phyloP scores from a whole-genome alignment of 208 protist species.

The Zelonia costaricensis region DNA sequence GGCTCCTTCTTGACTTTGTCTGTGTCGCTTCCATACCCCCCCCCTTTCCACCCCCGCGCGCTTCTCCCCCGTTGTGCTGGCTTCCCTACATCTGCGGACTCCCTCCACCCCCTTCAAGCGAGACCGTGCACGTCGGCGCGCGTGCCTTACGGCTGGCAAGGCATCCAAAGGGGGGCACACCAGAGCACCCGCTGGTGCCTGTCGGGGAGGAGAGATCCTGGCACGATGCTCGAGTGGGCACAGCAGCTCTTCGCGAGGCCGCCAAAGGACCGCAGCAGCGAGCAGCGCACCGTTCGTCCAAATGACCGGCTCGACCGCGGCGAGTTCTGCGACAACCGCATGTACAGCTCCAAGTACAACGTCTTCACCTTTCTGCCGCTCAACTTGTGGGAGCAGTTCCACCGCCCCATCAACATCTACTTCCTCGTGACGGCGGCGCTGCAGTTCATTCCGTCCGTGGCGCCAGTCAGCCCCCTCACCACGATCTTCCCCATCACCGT shows the following conservation, averaged over 20 bases:
- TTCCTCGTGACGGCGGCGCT: conserved; percentile 93
- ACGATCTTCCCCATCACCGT: conserved; percentile 90
- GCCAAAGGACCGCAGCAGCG: conserved; percentile 28
- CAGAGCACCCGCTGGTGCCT: too few species aligned
- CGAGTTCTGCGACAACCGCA: conserved; percentile 72
- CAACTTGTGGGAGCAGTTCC: conserved; percentile 96
- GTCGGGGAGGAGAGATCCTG: too few species aligned
- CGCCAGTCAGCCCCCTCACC: conserved; percentile 89
- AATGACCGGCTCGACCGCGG: conserved; percentile 18
- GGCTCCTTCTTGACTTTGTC: too few species aligned
- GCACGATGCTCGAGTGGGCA: conserved; percentile 23
- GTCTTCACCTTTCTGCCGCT: conserved; percentile 94
- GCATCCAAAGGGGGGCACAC: too few species aligned
- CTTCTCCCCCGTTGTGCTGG: too few species aligned
- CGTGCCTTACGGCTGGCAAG: too few species aligned
- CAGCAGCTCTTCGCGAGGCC: conserved; percentile 19
- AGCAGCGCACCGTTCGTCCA: conserved; percentile 37
- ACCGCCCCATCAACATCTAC: conserved; percentile 94
- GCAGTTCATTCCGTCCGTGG: conserved; percentile 82
- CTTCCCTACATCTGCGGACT: too few species aligned
- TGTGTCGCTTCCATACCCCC: too few species aligned
- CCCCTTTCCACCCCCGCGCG: too few species aligned
- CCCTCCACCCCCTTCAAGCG: too few species aligned
- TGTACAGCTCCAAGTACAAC: conserved; percentile 95
- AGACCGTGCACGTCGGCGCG: too few species aligned